Base-by-base conservation (phyloP, 257 asterid genomes). In the Solanum chilense region DNA sequence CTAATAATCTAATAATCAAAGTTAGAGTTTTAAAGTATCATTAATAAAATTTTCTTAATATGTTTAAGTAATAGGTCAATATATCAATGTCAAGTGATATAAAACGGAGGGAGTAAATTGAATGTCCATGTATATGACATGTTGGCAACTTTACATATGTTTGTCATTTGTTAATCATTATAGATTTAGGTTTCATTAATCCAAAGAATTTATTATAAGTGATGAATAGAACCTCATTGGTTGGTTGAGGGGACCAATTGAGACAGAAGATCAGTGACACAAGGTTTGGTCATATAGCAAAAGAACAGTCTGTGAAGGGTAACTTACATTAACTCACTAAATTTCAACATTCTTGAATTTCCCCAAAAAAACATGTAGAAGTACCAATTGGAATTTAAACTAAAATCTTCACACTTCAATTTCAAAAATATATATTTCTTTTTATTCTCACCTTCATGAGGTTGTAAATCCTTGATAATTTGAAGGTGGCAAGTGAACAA, bases 321-420 rank as follows among this genome's bases (percentile, higher is more conserved):
- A 20, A 64, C 49, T 20, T 9, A 47, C 77, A 42, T 86, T 82
- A 73, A 86, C 23, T 86, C 82, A 35, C 41, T 82, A 60, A 58
- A 73, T 62, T 84, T 73, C 83, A 62, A 20, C 37, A 86, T 86
- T 86, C 87, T 89, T 84, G 60, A 21, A 21, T 27, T 77, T 86
- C 86, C 49, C 81, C 44, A 2, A 37, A 74, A 21, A 73, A 3
- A 85, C 16, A 80, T 11, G 35, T 60, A 25, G 56, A 56, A 3
- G 33, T 42, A 77, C 62, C 35, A 45, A 45, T 27, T 78, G 9
- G 7, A 77, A 82, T 56, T 25, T 15, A 45, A 27, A 39, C 4
- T 56, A 18, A 60, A 66, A 58, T 75, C n/a, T 18, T 33, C 71
- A 33, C 35, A 33, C 25, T 75, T 74, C 69, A 29, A 83, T 56